Evolutionary conservation across 768 basidiomycete species (phyloP), one percentile per base, ranked within the genome.

Genomic region (Tricholomella constricta): DNA sequence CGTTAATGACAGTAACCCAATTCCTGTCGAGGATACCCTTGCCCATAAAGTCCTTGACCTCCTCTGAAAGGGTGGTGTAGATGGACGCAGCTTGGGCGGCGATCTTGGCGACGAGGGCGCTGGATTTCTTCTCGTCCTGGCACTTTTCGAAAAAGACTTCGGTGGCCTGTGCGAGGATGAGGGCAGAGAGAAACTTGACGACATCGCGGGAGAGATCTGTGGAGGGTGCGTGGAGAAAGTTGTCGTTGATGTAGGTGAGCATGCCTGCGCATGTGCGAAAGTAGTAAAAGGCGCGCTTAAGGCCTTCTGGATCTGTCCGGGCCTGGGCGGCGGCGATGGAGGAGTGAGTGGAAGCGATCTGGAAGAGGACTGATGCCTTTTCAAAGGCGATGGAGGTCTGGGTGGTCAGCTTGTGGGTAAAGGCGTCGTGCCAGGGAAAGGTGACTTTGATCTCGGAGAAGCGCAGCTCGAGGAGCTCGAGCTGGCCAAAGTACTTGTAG

Each of bases 401-500:
- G 0, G 89, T 94, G 53, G 89, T 97, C 52, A 88, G 77, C 71
- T 98, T 98, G 73, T 79, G 80, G 52, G 93, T 98, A 75, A 98
- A 98, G 17, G 97, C 96, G 72, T 99, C 97, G 56, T 88, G 81
- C 94, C 97, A 99, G 0, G 93, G 88, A 65, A 98, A 99, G 58
- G 90, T 89, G 70, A 98, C 94, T 61, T 91, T 84, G 58, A 98
- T 93, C 69, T 98, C 96, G 8, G 96, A 85, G 75, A 99, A 99
- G 32, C 97, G 86, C 47, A 99, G 81, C 67, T 99, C 97, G 35
- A 99, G 85, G 4, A 98, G 83, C 65, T 99, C 97, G 38, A 99
- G 86, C 70, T 99, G 97, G 31, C 97, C 96, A 74, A 98, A 99
- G 76, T 99, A 99, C 73, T 97, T 98, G 87, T 96, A 98, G 38